Evolutionary conservation across 2,329 filamentous ascomycete species (phyloP), one percentile per base, ranked within the genome.

Genomic region (Fusarium protoensiforme): DNA sequence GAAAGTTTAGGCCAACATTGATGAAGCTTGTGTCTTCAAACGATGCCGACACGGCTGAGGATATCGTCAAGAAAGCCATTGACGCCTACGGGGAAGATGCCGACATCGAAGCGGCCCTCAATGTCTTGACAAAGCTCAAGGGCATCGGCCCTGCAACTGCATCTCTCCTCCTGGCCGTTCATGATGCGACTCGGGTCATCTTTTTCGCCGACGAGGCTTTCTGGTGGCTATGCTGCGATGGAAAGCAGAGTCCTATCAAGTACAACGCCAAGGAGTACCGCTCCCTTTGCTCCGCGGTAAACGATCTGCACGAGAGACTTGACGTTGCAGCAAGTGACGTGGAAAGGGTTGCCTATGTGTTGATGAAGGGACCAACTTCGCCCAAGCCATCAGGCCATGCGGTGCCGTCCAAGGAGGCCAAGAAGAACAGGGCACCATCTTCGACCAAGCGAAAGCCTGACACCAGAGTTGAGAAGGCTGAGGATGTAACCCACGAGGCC

Each of bases 181-280:
- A 91, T 72, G 87, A 91, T 68, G 87, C 91, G 0, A 80, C 84
- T 1, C 81, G 83, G 14, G 85, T 91, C 57, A 87, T 93, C 2
- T 96, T 96, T 85, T 96, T 96, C 82, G 93, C 91, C 3, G 94
- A 97, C 78, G 94, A 96, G 81, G 87, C 92, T 5, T 96, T 91
- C 78, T 88, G 91, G 73, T 96, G 93, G 93, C 82, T 92, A 7
- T 89, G 89, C 76, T 89, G 88, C 78, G 80, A 81, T n/a, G 86
- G 86, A 0, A 82, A 84, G 43, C 86, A 84, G 62, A 81, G 77
- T 0, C 81, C 84, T 27, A 91, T 94, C 79, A 93, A 91, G 81
- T 96, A 96, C 81, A 92, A 86, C 46, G 81, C 83, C 22, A 91
- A 90, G 74, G 93, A 95, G 81, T 96, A 95, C 75, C 80, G 83